Conservation (phyloP, 345 rosid species). For the Salix koriyanagi region DNA sequence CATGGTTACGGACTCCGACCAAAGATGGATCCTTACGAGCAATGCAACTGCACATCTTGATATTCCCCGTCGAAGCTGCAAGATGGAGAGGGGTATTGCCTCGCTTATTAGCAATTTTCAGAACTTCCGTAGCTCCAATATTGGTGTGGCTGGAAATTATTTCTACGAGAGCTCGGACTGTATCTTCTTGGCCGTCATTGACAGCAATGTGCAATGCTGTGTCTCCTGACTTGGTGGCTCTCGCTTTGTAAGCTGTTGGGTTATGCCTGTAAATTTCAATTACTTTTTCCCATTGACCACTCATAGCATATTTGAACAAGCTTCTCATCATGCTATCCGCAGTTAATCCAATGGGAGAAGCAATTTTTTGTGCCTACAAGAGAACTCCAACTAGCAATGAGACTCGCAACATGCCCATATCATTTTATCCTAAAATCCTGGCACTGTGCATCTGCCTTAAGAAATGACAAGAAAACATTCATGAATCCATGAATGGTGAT, state of each 20-base stretch:
- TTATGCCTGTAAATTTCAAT: neutral
- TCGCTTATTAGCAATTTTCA: constrained; percentile 13
- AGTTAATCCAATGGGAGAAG: neutral
- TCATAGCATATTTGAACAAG: constrained; percentile 32
- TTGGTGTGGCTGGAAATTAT: neutral
- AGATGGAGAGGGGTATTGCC: constrained; percentile 43
- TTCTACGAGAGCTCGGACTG: constrained; percentile 14
- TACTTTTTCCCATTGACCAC: constrained; percentile 36
- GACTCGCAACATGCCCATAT: neutral
- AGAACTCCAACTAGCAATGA: neutral
- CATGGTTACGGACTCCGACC: constrained; percentile 22
- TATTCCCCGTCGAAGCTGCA: constrained; percentile 39
- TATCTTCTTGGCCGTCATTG: constrained; percentile 22
- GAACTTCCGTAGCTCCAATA: neutral
- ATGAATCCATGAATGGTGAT: no score
- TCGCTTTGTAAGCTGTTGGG: neutral
- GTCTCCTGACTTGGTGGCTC: constrained; percentile 32
- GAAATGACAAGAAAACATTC: no score
- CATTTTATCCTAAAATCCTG: neutral
- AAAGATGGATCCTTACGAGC: neutral
- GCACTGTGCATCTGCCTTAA: neutral
- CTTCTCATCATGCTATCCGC: neutral
- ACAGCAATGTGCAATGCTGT: constrained; percentile 47
- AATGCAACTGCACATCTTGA: constrained; percentile 30
- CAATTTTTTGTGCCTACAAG: neutral